Percentiles rank a stretch among this genome's conserved stretches.
phyloP scores from a whole-genome alignment of 2,329 filamentous ascomycete species.

The Pleoardoris graminearum region DNA sequence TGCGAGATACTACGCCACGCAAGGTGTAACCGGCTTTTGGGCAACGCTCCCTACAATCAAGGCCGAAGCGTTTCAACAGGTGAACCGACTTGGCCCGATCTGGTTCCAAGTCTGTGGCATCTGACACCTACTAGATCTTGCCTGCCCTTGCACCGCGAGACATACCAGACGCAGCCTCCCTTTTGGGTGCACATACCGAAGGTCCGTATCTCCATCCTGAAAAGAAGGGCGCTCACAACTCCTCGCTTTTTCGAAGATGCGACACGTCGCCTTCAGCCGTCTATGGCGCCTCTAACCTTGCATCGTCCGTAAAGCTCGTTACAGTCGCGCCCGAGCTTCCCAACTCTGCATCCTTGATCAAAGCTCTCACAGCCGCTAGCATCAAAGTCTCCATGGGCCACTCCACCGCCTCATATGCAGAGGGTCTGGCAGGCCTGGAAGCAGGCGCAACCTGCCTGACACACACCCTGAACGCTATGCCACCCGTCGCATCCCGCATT shows the following conservation, averaged over 20 bases:
- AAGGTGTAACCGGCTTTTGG: conserved; percentile 59
- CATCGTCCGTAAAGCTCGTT: conserved; percentile 51
- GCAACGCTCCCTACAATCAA: conserved; percentile 58
- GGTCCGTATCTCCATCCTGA: conserved; percentile 58
- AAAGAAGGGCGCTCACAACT: conserved; percentile 60
- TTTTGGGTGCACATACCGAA: conserved; percentile 61
- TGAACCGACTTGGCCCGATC: conserved; percentile 14
- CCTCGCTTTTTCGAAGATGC: conserved; percentile 49
- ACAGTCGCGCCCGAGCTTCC: conserved; percentile 59
- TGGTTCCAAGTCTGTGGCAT: background rate
- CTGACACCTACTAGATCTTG: conserved; percentile 47
- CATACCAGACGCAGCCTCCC: conserved; percentile 50
- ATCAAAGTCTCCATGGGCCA: conserved; percentile 57
- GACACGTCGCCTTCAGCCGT: conserved; percentile 41
- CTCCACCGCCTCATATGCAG: conserved; percentile 52
- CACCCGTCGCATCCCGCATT: conserved; percentile 53
- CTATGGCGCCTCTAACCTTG: conserved; percentile 53
- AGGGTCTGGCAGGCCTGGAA: conserved; percentile 51
- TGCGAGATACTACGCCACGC: conserved; percentile 54
- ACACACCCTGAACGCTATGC: conserved; percentile 61
- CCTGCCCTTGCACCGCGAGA: conserved; percentile 51
- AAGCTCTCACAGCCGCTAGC: conserved; percentile 45
- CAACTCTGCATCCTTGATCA: conserved; percentile 48
- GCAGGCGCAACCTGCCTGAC: conserved; percentile 58
- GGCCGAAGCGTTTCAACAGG: conserved; percentile 52